phyloP scores from a whole-genome alignment of 805 yeast species.

The Yarrowia deformans region DNA sequence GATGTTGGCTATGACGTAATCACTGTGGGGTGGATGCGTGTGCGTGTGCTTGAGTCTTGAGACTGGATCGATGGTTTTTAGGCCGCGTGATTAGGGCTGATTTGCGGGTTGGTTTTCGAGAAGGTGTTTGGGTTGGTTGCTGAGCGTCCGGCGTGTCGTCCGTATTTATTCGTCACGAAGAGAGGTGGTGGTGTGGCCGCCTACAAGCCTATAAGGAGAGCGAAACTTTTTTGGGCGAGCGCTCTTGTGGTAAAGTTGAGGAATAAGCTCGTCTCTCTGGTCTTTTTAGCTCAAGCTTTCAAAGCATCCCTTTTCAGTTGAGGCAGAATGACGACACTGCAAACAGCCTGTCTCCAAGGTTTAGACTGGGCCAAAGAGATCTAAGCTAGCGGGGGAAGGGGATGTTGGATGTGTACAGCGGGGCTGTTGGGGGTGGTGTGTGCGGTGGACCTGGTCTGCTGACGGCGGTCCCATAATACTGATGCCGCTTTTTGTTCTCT shows the following conservation, averaged over 20 bases:
- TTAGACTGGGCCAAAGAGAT: slow-evolving; percentile 29
- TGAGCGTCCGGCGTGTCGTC: not conserved
- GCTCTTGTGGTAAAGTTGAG: not conserved
- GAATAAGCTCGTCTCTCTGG: not conserved
- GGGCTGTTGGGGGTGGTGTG: slow-evolving; percentile 3
- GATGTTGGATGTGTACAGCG: not conserved
- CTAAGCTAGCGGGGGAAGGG: slow-evolving; percentile 25
- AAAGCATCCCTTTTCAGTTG: slow-evolving; percentile 32
- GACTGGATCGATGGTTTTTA: not conserved
- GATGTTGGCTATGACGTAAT: slow-evolving; percentile 8
- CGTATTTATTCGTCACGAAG: slow-evolving; percentile 7
- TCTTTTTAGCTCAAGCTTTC: not conserved
- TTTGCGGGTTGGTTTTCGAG: not conserved
- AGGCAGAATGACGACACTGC: slow-evolving; percentile 38
- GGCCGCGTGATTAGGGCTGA: not conserved
- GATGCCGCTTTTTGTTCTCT: too few relatives aligned
- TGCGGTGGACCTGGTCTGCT: too few relatives aligned
- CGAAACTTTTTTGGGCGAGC: slow-evolving; percentile 25
- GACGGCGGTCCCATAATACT: too few relatives aligned
- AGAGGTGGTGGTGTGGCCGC: slow-evolving; percentile 43
- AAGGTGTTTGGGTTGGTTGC: not conserved
- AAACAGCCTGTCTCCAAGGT: slow-evolving; percentile 17
- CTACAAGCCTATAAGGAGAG: slow-evolving; percentile 33
- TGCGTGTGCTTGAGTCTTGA: not conserved
- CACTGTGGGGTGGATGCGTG: not conserved